These are phyloP conservation scores for Lenzites betulinus DNA, from an alignment of 768 basidiomycete genomes.

Conservation along the genomic window DNA sequence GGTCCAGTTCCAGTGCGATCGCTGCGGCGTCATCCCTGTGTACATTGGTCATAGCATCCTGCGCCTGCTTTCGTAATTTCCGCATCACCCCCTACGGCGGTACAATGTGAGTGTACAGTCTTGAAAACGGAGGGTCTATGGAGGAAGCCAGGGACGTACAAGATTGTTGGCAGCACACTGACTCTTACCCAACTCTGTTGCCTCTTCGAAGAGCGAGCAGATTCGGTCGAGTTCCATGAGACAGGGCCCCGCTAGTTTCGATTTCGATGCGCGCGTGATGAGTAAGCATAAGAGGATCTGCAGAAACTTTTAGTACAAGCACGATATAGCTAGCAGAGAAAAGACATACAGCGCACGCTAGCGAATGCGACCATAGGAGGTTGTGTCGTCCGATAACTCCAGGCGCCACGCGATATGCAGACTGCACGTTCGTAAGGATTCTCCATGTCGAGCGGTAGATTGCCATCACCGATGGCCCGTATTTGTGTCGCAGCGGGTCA, in stretches of 20 bases:
- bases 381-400: constrained; percentile 47
- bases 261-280: constrained; percentile 40
- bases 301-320: background rate
- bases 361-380: constrained; percentile 64
- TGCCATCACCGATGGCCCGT: constrained; percentile 68
- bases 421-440: constrained; percentile 50
- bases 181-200: constrained; percentile 19
- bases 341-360: constrained; percentile 62
- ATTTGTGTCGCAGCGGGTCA: constrained; percentile 61
- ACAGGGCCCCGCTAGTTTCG: constrained; percentile 37
- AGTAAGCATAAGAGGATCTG: constrained; percentile 35
- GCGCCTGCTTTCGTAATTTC: constrained; percentile 33
- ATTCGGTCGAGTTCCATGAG: constrained; percentile 38
- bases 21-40: constrained; percentile 11
- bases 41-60: constrained; percentile 28
- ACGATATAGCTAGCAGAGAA: no score
- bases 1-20: constrained; percentile 32
- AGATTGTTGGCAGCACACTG: constrained; percentile 31
- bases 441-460: constrained; percentile 74
- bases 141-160: no score
- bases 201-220: constrained; percentile 34
- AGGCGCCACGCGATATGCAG: constrained; percentile 44
- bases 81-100: constrained; percentile 31
- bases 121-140: no score
- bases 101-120: background rate